Evolutionary conservation across 2,329 filamentous ascomycete species (phyloP).

Genomic region (Pseudopyrenochaeta lycopersici): DNA sequence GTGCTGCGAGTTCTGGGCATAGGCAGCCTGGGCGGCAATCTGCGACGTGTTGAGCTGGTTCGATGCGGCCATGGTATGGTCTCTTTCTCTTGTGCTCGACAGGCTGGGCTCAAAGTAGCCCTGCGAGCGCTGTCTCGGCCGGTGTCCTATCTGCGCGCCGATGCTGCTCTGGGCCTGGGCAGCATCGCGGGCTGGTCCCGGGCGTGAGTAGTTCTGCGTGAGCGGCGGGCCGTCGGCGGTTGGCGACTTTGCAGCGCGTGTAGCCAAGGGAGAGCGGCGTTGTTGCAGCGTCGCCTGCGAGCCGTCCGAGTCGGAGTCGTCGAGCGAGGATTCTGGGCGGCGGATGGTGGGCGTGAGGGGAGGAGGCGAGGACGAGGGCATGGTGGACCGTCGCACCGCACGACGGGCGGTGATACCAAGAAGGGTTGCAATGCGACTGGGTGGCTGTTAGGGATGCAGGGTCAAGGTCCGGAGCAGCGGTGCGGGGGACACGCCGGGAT

Average conservation of each 20-base stretch:
- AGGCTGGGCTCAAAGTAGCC: constrained; percentile 80
- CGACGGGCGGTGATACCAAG: constrained; percentile 1
- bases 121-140: constrained; percentile 74
- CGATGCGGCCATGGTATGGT: constrained; percentile 53
- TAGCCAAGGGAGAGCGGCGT: constrained; percentile 49
- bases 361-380: constrained; percentile 44
- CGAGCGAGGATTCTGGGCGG: constrained; percentile 30
- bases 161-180: constrained; percentile 29
- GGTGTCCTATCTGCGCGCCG: constrained; percentile 59
- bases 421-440: constrained; percentile 11
- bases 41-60: constrained; percentile 70
- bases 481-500: not conserved
- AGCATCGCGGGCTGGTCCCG: constrained; percentile 50
- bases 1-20: constrained; percentile 67
- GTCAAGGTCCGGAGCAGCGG: constrained; percentile 1
- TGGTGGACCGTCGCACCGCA: constrained; percentile 21
- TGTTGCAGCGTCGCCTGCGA: constrained; percentile 50
- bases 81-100: constrained; percentile 60
- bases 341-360: constrained; percentile 43
- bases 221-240: constrained; percentile 28
- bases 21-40: constrained; percentile 81
- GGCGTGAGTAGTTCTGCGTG: constrained; percentile 50
- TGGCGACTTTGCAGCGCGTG: constrained; percentile 30
- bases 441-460: constrained; percentile 13
- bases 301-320: constrained; percentile 51